phyloP scores from a whole-genome alignment of 1,139 yeast species.

The Oligophagozyma castellii region DNA sequence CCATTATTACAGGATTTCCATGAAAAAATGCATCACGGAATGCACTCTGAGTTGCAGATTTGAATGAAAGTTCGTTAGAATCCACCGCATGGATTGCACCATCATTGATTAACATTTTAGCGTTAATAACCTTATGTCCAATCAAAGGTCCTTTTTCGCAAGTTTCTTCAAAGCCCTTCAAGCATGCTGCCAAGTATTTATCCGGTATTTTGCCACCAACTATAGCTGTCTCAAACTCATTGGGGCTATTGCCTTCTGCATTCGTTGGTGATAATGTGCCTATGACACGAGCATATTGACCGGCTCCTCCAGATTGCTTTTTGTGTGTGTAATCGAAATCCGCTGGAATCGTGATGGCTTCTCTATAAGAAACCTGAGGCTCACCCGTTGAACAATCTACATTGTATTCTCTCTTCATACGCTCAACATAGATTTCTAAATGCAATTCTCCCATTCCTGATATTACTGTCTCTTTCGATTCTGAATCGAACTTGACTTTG shows the following conservation, averaged over 20 bases:
- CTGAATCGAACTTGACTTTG: conserved; percentile 79
- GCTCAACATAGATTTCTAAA: conserved; percentile 90
- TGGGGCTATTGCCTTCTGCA: conserved; percentile 29
- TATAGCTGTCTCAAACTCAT: conserved; percentile 63
- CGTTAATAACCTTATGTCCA: conserved; percentile 90
- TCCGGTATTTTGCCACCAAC: conserved; percentile 97
- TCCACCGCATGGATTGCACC: conserved; percentile 98
- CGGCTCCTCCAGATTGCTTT: conserved; percentile 99
- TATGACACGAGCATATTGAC: conserved; percentile 95
- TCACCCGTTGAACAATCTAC: conserved; percentile 93
- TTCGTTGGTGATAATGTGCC: conserved; percentile 56
- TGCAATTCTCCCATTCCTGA: conserved; percentile 99
- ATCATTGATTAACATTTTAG: conserved; percentile 84
- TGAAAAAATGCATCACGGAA: conserved; percentile 80
- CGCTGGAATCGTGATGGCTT: conserved; percentile 62
- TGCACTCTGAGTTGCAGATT: conserved; percentile 85
- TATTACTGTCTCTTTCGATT: conserved; percentile 89
- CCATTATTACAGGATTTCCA: conserved; percentile 79
- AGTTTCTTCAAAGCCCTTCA: conserved; percentile 89
- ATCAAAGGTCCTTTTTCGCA: conserved; percentile 93
- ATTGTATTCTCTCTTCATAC: conserved; percentile 94
- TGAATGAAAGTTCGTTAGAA: conserved; percentile 89
- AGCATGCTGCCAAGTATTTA: conserved; percentile 87
- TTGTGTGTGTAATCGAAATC: conserved; percentile 92
- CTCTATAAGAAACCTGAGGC: conserved; percentile 97